Percentiles rank a stretch among this genome's conserved stretches.
These are phyloP conservation scores for Pelargonium myrrhifolium DNA, from an alignment of 441 rosid genomes.

Conservation along the genomic window DNA sequence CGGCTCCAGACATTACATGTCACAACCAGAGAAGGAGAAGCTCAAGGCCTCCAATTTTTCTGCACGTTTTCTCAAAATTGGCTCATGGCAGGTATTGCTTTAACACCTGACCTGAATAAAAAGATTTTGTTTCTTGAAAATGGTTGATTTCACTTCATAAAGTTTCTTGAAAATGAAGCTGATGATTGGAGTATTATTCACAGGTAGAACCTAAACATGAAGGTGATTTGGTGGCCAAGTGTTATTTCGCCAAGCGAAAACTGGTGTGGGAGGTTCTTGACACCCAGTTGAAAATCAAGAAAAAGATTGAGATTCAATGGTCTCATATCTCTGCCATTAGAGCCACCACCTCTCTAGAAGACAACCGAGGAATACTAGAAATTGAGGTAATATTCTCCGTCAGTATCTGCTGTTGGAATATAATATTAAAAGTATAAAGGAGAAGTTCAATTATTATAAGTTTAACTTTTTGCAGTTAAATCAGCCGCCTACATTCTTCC, in stretches of 20 bases:
- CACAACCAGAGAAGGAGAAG: constrained; percentile 21
- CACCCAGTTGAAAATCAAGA: constrained; percentile 30
- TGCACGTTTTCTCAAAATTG: constrained; percentile 33
- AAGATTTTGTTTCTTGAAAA: too few relatives aligned
- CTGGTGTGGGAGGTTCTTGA: constrained; percentile 50
- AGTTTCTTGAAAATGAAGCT: too few relatives aligned
- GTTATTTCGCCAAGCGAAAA: constrained; percentile 41
- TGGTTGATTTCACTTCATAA: too few relatives aligned
- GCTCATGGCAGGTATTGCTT: constrained; percentile 48
- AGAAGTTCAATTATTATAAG: too few relatives aligned
- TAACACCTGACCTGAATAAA: too few relatives aligned
- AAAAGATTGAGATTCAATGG: constrained; percentile 51
- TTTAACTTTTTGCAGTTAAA: constrained; percentile 32
- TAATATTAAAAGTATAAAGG: too few relatives aligned
- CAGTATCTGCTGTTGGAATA: too few relatives aligned
- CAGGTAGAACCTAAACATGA: constrained; percentile 31
- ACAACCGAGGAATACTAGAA: constrained; percentile 36
- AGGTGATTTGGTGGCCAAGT: constrained; percentile 51
- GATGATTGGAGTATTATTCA: too few relatives aligned
- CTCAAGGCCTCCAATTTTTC: constrained; percentile 38
- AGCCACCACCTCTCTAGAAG: too few relatives aligned
- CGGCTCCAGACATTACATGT: not conserved
- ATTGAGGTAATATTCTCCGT: constrained; percentile 33
- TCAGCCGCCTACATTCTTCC: constrained; percentile 33
- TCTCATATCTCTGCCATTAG: constrained; percentile 37